Evolutionary conservation across 176 grass and related monocot genomes (phyloP).

Genomic region (Raddia guianensis): DNA sequence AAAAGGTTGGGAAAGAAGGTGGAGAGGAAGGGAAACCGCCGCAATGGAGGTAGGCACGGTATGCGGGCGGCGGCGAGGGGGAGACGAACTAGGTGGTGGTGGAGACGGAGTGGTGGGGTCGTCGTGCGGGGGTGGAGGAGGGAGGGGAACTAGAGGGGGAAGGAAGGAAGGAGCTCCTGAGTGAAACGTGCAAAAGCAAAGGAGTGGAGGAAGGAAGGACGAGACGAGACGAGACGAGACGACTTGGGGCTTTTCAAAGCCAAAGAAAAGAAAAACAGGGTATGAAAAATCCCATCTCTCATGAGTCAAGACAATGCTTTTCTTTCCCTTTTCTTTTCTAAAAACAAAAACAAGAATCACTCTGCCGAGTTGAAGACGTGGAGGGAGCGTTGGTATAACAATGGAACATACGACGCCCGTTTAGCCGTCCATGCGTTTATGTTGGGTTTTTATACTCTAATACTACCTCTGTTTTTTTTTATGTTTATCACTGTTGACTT

Average conservation of each 20-base stretch:
- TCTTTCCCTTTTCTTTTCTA: no score
- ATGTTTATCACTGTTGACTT: no score
- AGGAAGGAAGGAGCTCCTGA: background rate
- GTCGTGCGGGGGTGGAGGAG: constrained; percentile 18
- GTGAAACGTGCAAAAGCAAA: no score
- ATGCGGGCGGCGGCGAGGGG: background rate
- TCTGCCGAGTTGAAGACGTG: background rate
- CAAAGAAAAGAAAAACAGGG: background rate
- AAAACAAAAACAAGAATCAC: no score
- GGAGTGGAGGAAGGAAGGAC: no score
- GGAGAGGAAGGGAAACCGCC: background rate
- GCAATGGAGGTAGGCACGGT: background rate
- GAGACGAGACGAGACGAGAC: no score
- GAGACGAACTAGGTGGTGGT: background rate
- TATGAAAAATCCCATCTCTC: no score
- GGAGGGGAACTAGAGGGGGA: background rate
- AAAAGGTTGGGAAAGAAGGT: background rate
- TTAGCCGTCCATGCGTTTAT: no score
- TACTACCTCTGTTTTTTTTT: no score
- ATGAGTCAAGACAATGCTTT: no score
- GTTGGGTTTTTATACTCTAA: no score
- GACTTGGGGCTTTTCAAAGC: background rate
- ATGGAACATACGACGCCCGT: no score
- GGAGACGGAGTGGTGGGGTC: constrained; percentile 38
- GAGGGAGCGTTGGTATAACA: background rate